These are phyloP conservation scores for Diplodia sapinea DNA, from an alignment of 2,329 filamentous ascomycete species.

Conservation along the genomic window DNA sequence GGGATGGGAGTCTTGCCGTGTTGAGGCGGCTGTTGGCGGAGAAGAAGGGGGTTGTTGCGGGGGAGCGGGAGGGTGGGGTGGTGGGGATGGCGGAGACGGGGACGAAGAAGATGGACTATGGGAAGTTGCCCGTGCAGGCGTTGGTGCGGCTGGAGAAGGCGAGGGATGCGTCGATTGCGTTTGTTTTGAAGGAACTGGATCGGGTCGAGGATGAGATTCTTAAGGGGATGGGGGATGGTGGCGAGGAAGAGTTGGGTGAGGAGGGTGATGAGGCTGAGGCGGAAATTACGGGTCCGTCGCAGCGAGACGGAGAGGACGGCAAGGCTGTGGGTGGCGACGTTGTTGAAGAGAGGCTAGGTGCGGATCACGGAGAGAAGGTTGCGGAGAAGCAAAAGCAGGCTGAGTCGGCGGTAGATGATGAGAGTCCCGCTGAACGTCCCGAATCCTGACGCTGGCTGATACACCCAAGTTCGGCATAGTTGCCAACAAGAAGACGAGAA, in stretches of 20 bases:
- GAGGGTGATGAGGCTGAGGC: neutral
- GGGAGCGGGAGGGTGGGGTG: constrained; percentile 30
- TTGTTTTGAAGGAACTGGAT: constrained; percentile 60
- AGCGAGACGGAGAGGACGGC: neutral
- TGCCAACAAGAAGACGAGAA: no score
- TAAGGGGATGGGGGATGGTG: constrained; percentile 3
- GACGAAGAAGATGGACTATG: constrained; percentile 50
- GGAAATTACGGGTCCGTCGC: neutral
- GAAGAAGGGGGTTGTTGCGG: constrained; percentile 41
- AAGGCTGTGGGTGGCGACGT: neutral
- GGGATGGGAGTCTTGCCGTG: constrained; percentile 57
- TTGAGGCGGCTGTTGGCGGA: constrained; percentile 54
- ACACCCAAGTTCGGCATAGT: neutral
- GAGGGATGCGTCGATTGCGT: constrained; percentile 59
- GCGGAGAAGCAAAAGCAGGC: neutral
- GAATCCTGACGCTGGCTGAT: neutral
- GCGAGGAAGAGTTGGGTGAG: neutral
- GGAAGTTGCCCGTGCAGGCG: constrained; percentile 48
- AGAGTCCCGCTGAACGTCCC: neutral
- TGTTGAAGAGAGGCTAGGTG: neutral
- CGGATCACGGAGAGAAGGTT: neutral
- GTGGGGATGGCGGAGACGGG: constrained; percentile 36
- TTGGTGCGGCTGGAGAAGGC: constrained; percentile 55
- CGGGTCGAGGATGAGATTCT: constrained; percentile 50
- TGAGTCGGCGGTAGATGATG: neutral